Percentiles rank a stretch among this genome's conserved stretches.
Conservation (phyloP, 2,329 filamentous ascomycete genomes). For the Dothistroma septosporum region DNA sequence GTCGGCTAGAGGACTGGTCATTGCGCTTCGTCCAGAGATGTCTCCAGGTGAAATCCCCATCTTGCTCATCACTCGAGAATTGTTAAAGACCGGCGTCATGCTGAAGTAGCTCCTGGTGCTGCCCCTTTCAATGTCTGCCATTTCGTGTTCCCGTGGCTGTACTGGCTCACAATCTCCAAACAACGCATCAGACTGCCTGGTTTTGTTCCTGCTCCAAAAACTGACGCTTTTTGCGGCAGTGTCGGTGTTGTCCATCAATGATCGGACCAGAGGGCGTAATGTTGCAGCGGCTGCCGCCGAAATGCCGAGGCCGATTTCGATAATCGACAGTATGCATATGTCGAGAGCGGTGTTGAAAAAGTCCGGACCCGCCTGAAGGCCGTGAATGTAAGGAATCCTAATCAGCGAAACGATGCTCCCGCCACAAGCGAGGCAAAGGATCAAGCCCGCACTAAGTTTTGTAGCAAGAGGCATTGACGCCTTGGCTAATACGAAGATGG, state of each 20-base stretch:
- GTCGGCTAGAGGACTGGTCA: not conserved
- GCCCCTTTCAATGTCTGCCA: conserved; percentile 5
- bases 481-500: conserved; percentile 39
- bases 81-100: conserved; percentile 8
- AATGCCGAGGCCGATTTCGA: conserved; percentile 37
- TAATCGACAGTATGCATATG: conserved; percentile 31
- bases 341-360: conserved; percentile 27
- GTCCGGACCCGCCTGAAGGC: conserved; percentile 15
- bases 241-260: conserved; percentile 14
- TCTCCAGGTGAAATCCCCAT: conserved; percentile 9
- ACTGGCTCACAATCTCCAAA: conserved; percentile 6
- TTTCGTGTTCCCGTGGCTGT: not conserved
- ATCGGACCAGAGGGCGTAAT: conserved; percentile 32
- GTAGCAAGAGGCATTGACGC: conserved; percentile 40
- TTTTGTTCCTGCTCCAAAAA: conserved; percentile 1
- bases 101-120: conserved; percentile 16
- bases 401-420: conserved; percentile 26
- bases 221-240: not conserved
- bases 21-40: not conserved
- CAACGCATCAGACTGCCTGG: conserved; percentile 3
- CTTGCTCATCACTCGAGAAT: conserved; percentile 9
- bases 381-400: conserved; percentile 25
- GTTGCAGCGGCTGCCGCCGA: conserved; percentile 34
- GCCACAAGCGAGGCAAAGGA: conserved; percentile 39
- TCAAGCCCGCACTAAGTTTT: conserved; percentile 39